Conservation (phyloP, 257 asterid species). For the Solanum chilense region DNA sequence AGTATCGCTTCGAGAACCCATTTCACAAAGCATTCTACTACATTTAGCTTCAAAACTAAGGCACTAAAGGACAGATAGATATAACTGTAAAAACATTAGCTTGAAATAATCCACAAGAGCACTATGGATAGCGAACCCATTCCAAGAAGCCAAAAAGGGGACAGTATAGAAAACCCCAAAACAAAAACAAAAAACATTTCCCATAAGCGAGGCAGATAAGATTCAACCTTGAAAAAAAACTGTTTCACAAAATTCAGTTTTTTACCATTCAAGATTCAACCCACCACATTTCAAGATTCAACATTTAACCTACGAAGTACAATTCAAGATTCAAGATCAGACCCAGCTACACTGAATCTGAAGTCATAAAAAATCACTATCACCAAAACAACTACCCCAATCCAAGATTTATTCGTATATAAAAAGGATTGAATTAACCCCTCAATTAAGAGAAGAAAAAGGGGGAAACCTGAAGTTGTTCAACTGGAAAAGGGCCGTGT, state of each 20-base stretch:
- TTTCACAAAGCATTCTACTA: neutral
- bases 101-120: neutral
- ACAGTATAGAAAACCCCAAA: neutral
- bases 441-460: neutral
- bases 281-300: neutral
- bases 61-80: neutral
- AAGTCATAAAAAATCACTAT: neutral
- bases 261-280: neutral
- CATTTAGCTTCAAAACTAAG: neutral
- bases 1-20: neutral
- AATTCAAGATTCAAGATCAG: neutral
- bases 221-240: neutral
- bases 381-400: neutral
- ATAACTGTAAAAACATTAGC: neutral
- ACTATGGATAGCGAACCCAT: neutral
- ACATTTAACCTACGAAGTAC: too few relatives aligned
- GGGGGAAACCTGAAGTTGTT: conserved; percentile 68
- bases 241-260: neutral
- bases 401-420: neutral
- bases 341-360: neutral
- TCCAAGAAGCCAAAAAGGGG: neutral
- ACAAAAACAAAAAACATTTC: neutral
- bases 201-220: neutral
- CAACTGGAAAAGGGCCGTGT: conserved; percentile 75
- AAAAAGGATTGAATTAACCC: neutral